Conservation (phyloP, 352 stramenopile species). For the Phytophthora tubulina region DNA sequence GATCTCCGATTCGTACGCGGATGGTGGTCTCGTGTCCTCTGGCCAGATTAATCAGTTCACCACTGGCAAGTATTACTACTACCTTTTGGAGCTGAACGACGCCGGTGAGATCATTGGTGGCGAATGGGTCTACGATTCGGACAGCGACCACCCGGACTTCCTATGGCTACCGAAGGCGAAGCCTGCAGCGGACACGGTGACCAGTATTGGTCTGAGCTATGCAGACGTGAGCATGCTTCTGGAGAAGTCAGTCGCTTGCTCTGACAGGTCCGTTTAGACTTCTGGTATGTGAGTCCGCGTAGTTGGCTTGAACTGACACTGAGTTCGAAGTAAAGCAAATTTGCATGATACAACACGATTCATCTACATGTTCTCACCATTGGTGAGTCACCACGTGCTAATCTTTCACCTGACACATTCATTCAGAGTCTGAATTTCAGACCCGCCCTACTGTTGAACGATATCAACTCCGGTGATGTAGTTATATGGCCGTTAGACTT, state of each 20-base stretch:
- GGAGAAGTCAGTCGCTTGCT: slow-evolving; percentile 37
- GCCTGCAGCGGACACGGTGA: slow-evolving; percentile 35
- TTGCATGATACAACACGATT: too few relatives aligned
- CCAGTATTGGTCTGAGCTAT: slow-evolving; percentile 36
- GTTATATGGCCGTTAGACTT: not conserved
- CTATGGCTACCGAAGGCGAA: slow-evolving; percentile 26
- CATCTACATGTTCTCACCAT: too few relatives aligned
- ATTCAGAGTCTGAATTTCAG: too few relatives aligned
- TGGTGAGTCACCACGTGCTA: too few relatives aligned
- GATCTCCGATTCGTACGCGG: slow-evolving; percentile 37
- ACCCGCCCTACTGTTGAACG: not conserved
- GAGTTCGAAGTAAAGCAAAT: too few relatives aligned
- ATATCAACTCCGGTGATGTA: not conserved
- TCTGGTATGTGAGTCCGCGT: not conserved
- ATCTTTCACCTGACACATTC: too few relatives aligned
- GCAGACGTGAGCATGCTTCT: slow-evolving; percentile 37
- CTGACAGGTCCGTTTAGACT: slow-evolving; percentile 6
- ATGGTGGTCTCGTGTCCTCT: slow-evolving; percentile 43
- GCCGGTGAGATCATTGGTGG: not conserved
- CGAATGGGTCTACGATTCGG: too few relatives aligned
- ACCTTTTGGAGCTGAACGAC: slow-evolving; percentile 54
- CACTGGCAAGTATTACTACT: slow-evolving; percentile 41
- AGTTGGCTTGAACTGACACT: too few relatives aligned
- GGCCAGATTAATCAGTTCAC: slow-evolving; percentile 38
- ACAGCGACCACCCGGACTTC: too few relatives aligned